Conservation (phyloP, 2,329 filamentous ascomycete genomes). For the Colletotrichum sidae region DNA sequence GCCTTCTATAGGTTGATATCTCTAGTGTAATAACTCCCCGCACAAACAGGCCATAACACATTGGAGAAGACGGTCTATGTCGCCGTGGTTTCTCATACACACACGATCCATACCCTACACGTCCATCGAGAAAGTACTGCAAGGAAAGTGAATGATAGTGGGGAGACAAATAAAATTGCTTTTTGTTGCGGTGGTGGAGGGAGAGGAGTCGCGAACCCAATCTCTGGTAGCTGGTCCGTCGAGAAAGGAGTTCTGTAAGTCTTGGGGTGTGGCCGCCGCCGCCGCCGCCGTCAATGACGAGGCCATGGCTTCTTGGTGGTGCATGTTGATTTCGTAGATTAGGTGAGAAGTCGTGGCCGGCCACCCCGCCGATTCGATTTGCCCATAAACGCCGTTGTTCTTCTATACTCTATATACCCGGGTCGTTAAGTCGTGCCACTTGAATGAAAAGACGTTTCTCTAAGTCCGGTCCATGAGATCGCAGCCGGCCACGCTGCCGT, state of each 20-base stretch:
- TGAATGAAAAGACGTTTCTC: constrained; percentile 36
- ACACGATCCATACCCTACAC: constrained; percentile 9
- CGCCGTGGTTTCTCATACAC: constrained; percentile 12
- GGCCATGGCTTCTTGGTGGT: constrained; percentile 21
- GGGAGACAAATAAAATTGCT: constrained; percentile 17
- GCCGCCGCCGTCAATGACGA: constrained; percentile 8
- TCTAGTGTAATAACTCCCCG: constrained; percentile 7
- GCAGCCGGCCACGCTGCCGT: constrained; percentile 80
- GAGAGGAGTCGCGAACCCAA: constrained; percentile 32
- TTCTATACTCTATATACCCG: constrained; percentile 54
- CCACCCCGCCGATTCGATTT: constrained; percentile 26
- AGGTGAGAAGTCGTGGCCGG: constrained; percentile 32
- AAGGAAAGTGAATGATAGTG: constrained; percentile 13
- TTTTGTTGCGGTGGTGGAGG: constrained; percentile 22
- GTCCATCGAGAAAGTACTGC: background rate
- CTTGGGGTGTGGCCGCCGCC: constrained; percentile 14
- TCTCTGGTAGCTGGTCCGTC: constrained; percentile 27
- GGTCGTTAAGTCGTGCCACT: constrained; percentile 52
- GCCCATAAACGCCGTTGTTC: constrained; percentile 49
- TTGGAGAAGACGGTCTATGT: constrained; percentile 10
- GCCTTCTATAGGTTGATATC: constrained; percentile 34
- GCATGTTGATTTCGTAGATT: constrained; percentile 22
- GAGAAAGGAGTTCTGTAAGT: constrained; percentile 29
- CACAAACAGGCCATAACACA: constrained; percentile 23
- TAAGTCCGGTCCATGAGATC: constrained; percentile 71